Evolutionary conservation across 1,284 basidiomycete species (phyloP).

Genomic region (Xerocomus amazonicus): DNA sequence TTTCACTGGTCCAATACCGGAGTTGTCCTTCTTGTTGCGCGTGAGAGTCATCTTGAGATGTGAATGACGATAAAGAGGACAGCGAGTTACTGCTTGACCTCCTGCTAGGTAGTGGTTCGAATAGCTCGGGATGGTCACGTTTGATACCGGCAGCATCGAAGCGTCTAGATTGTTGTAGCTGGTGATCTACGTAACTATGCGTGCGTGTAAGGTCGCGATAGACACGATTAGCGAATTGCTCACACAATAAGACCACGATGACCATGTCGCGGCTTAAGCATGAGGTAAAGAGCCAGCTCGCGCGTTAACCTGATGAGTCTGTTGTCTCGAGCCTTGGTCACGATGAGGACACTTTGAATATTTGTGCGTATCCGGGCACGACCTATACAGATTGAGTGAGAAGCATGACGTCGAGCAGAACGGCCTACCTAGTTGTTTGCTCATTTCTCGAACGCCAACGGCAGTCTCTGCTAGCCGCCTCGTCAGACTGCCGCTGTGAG

Average conservation of each 20-base stretch:
- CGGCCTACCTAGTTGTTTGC: conserved; percentile 89
- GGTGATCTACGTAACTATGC: conserved; percentile 88
- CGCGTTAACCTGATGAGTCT: conserved; percentile 92
- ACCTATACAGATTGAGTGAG: conserved; percentile 46
- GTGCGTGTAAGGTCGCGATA: conserved; percentile 11
- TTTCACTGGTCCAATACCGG: conserved; percentile 95
- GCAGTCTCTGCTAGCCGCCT: conserved; percentile 95
- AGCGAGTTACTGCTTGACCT: conserved; percentile 63
- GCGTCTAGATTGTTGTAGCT: conserved; percentile 86
- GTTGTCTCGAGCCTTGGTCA: conserved; percentile 98
- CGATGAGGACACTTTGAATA: conserved; percentile 91
- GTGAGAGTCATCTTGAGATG: conserved; percentile 38
- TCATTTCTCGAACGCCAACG: conserved; percentile 96
- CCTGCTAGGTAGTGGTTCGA: conserved; percentile 72
- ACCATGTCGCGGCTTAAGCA: conserved; percentile 69
- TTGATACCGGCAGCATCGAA: conserved; percentile 92
- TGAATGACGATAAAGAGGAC: conserved; percentile 46
- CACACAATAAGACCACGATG: conserved; percentile 77
- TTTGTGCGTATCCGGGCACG: conserved; percentile 89
- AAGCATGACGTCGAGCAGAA: background rate
- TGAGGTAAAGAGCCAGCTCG: conserved; percentile 92
- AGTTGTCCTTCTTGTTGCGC: conserved; percentile 79
- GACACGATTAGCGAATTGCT: conserved; percentile 29
- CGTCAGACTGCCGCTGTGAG: conserved; percentile 74
- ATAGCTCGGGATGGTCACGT: conserved; percentile 85